phyloP scores from a whole-genome alignment of 345 rosid genomes.

The Brassica carinata region DNA sequence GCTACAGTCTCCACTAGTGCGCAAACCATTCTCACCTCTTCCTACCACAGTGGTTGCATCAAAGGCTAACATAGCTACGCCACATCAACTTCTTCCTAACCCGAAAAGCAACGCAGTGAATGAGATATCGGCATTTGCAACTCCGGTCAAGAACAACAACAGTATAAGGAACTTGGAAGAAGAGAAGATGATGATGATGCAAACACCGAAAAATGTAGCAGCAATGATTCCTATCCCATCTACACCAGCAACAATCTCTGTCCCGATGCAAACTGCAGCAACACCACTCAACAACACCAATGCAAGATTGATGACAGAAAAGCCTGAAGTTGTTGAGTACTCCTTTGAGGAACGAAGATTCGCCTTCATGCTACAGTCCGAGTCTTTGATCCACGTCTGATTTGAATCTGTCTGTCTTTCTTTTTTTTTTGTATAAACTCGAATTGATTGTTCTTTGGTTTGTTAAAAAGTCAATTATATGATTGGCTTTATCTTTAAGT shows the following conservation, averaged over 20 bases:
- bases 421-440: constrained; percentile 8
- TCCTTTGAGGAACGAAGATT: constrained; percentile 90
- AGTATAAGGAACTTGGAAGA: constrained; percentile 39
- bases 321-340: constrained; percentile 58
- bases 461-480: constrained; percentile 51
- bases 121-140: constrained; percentile 26
- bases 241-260: constrained; percentile 68
- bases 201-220: constrained; percentile 51
- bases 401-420: neutral
- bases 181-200: constrained; percentile 44
- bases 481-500: constrained; percentile 44
- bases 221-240: constrained; percentile 53
- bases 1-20: constrained; percentile 65
- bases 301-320: constrained; percentile 28
- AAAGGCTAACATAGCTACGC: constrained; percentile 45
- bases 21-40: constrained; percentile 89
- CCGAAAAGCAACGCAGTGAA: neutral
- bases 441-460: constrained; percentile 26
- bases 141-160: constrained; percentile 54
- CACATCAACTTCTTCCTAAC: constrained; percentile 23
- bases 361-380: constrained; percentile 61
- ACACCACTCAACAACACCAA: constrained; percentile 3
- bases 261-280: constrained; percentile 88
- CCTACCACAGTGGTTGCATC: constrained; percentile 51
- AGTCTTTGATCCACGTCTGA: constrained; percentile 54